Conservation (phyloP, 352 stramenopile genomes). For the Phytophthora nicotianae region DNA sequence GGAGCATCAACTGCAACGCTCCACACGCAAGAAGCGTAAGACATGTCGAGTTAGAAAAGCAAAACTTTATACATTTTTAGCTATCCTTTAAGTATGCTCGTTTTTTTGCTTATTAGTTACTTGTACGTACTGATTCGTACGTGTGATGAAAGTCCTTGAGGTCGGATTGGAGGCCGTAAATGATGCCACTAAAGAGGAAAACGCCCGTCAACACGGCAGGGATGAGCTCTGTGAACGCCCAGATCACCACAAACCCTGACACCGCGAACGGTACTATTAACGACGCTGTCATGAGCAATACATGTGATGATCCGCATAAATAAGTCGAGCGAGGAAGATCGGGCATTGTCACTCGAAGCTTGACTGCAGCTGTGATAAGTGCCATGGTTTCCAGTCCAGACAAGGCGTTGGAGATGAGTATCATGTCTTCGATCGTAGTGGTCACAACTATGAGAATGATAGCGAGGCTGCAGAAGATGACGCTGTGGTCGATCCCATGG, state of each 20-base stretch:
- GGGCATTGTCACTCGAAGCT: conserved; percentile 42
- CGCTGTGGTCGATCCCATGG: conserved; percentile 40
- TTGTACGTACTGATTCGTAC: conserved; percentile 26
- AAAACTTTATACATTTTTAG: conserved; percentile 10
- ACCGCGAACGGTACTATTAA: conserved; percentile 42
- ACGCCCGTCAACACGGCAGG: conserved; percentile 43
- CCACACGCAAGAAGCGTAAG: conserved; percentile 58
- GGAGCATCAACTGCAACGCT: conserved; percentile 36
- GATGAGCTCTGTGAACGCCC: conserved; percentile 50
- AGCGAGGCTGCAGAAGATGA: conserved; percentile 60
- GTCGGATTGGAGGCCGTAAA: conserved; percentile 56
- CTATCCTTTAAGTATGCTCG: too few relatives aligned
- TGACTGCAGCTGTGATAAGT: conserved; percentile 47
- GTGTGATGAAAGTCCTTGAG: conserved; percentile 46
- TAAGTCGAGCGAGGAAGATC: conserved; percentile 45
- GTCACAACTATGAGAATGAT: conserved; percentile 67
- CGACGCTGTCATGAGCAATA: conserved; percentile 37
- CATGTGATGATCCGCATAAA: conserved; percentile 44
- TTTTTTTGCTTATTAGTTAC: too few relatives aligned
- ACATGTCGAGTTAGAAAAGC: conserved; percentile 14
- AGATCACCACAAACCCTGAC: conserved; percentile 41
- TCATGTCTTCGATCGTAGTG: conserved; percentile 54
- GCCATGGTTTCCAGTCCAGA: conserved; percentile 47
- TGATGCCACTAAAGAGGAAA: conserved; percentile 57
- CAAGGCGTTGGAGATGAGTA: conserved; percentile 60